Evolutionary conservation across 2,329 filamentous ascomycete species (phyloP).

Genomic region (Pseudogymnoascus sp.): DNA sequence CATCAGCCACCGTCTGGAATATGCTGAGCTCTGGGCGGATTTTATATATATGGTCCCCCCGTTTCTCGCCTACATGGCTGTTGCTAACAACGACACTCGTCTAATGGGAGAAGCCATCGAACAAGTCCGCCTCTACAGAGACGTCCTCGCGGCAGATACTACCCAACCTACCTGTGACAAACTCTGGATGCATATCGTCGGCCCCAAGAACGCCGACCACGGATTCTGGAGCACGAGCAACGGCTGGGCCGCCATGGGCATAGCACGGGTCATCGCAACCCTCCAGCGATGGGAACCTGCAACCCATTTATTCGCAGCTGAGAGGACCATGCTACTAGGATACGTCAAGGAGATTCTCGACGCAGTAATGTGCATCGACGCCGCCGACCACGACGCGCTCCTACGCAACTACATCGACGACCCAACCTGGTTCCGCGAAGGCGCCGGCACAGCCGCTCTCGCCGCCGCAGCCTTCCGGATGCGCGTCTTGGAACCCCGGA

Average conservation of each 20-base stretch:
- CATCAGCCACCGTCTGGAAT: slow-evolving; percentile 38
- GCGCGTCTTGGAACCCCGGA: slow-evolving; percentile 32
- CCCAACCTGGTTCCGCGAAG: slow-evolving; percentile 37
- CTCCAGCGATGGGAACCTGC: slow-evolving; percentile 27
- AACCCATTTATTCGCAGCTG: slow-evolving; percentile 13
- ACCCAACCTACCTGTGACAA: slow-evolving; percentile 23
- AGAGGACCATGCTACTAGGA: slow-evolving; percentile 25
- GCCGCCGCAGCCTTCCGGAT: slow-evolving; percentile 38
- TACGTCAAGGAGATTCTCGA: slow-evolving; percentile 33
- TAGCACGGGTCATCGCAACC: slow-evolving; percentile 38
- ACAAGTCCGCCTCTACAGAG: slow-evolving; percentile 35
- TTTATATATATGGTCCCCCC: slow-evolving; percentile 43
- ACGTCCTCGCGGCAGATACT: slow-evolving; percentile 29
- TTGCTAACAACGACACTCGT: slow-evolving; percentile 30
- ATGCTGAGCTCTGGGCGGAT: slow-evolving; percentile 40
- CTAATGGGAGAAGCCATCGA: slow-evolving; percentile 31
- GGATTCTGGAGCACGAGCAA: slow-evolving; percentile 41
- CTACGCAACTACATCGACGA: slow-evolving; percentile 40
- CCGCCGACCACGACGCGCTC: slow-evolving; percentile 31
- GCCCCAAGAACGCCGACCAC: slow-evolving; percentile 29
- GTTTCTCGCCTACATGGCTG: slow-evolving; percentile 36
- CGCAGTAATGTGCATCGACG: slow-evolving; percentile 29
- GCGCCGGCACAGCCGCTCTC: slow-evolving; percentile 39
- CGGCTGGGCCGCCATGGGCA: slow-evolving; percentile 40
- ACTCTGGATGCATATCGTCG: slow-evolving; percentile 39